These are phyloP conservation scores for Dianthus caryophyllus DNA, from an alignment of 148 eudicot species.

Conservation along the genomic window DNA sequence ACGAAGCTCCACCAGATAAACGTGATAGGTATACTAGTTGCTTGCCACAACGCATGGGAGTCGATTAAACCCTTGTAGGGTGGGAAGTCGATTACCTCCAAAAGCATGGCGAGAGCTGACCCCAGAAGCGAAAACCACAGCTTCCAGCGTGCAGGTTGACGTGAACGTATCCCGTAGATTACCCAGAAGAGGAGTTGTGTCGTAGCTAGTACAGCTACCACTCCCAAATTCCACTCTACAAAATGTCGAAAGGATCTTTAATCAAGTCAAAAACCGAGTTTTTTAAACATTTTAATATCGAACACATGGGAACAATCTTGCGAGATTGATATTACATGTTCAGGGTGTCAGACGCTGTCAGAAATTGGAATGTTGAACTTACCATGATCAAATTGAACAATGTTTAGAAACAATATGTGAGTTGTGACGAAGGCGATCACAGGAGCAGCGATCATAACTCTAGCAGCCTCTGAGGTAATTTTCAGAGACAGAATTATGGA, in stretches of 20 bases:
- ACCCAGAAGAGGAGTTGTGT: conserved; percentile 45
- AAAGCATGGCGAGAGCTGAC: conserved; percentile 38
- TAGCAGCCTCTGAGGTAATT: conserved; percentile 56
- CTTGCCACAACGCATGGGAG: conserved; percentile 64
- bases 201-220: conserved; percentile 36
- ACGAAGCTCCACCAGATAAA: conserved; percentile 78
- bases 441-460: conserved; percentile 86
- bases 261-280: neutral
- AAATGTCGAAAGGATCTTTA: neutral
- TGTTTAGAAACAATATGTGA: conserved; percentile 61
- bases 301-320: neutral
- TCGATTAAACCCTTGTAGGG: conserved; percentile 62
- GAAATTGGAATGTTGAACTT: conserved; percentile 1
- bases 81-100: conserved; percentile 60
- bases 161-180: conserved; percentile 42
- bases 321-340: neutral
- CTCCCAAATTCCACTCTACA: conserved; percentile 49
- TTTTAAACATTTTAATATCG: neutral
- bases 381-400: conserved; percentile 53
- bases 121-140: conserved; percentile 50
- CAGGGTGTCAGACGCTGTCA: neutral
- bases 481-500: conserved; percentile 51
- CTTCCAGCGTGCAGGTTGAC: conserved; percentile 63
- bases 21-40: conserved; percentile 51
- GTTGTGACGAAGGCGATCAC: conserved; percentile 60